Conservation (phyloP, 352 stramenopile species). For the Globisporangium cederbergense region DNA sequence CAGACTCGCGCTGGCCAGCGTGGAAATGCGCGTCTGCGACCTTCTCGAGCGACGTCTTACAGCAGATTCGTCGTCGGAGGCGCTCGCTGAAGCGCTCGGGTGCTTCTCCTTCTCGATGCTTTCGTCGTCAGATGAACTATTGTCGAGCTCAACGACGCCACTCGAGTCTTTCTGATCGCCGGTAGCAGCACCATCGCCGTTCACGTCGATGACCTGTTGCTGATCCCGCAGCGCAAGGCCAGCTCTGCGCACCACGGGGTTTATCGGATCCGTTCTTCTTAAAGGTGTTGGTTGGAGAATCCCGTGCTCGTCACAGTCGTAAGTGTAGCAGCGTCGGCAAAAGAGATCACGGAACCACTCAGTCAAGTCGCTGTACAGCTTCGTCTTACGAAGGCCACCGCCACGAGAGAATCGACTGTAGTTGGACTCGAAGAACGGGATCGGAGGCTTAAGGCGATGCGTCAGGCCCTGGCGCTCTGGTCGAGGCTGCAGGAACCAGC, state of each 20-base stretch:
- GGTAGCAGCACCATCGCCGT: not conserved
- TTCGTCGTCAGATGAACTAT: constrained; percentile 21
- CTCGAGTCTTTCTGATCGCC: not conserved
- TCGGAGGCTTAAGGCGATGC: constrained; percentile 35
- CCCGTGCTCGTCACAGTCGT: constrained; percentile 90
- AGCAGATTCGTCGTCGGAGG: constrained; percentile 23
- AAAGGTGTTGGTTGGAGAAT: constrained; percentile 59
- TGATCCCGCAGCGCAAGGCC: constrained; percentile 24
- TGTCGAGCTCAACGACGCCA: constrained; percentile 24
- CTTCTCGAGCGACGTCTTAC: constrained; percentile 50
- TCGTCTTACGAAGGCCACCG: constrained; percentile 35
- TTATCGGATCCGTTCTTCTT: constrained; percentile 46
- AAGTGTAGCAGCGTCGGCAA: constrained; percentile 87
- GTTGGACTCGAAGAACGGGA: constrained; percentile 55
- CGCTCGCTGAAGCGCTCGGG: constrained; percentile 11
- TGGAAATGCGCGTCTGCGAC: constrained; percentile 59
- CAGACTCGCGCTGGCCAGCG: constrained; percentile 54
- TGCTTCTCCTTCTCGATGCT: constrained; percentile 25
- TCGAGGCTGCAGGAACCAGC: constrained; percentile 34
- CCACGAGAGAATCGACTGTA: constrained; percentile 30
- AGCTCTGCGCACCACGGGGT: constrained; percentile 43
- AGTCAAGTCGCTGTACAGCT: constrained; percentile 49
- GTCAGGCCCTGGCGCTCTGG: constrained; percentile 19
- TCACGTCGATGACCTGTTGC: constrained; percentile 5
- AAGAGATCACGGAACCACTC: constrained; percentile 87